Conservation (phyloP, 1,284 basidiomycete genomes). For the Salmacisia buchloeana region DNA sequence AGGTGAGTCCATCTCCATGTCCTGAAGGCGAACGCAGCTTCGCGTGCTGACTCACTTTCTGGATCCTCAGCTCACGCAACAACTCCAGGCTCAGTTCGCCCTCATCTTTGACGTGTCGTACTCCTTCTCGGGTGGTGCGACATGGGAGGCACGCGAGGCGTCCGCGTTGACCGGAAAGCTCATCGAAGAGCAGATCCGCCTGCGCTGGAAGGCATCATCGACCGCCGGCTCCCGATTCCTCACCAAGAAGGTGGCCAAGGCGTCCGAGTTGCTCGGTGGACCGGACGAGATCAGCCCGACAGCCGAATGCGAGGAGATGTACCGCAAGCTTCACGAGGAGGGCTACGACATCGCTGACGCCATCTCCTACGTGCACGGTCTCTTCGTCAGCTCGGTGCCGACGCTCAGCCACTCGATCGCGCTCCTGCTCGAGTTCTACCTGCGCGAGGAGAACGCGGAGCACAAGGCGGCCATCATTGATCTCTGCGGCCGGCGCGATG, state of each 20-base stretch:
- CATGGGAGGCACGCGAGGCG: conserved; percentile 6
- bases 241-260: background rate
- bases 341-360: background rate
- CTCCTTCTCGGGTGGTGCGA: conserved; percentile 5
- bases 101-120: conserved; percentile 1
- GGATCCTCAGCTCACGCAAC: background rate
- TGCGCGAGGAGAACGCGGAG: background rate
- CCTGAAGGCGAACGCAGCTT: background rate
- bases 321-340: background rate
- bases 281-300: background rate
- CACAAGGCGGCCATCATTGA: conserved; percentile 2
- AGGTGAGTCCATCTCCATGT: background rate
- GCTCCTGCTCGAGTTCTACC: conserved; percentile 3
- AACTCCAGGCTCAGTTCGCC: background rate
- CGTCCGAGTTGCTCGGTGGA: background rate
- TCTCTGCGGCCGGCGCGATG: background rate
- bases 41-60: background rate
- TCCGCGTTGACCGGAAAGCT: conserved; percentile 1
- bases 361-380: conserved; percentile 1
- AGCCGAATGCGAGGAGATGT: conserved; percentile 6
- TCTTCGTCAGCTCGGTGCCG: conserved; percentile 2
- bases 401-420: background rate
- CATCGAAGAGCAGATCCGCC: background rate
- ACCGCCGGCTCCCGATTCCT: background rate
- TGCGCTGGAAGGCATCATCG: background rate